Percentiles rank a stretch among this genome's conserved stretches.
phyloP scores from a whole-genome alignment of 1,139 yeast genomes.

The Yamadazyma sp. region DNA sequence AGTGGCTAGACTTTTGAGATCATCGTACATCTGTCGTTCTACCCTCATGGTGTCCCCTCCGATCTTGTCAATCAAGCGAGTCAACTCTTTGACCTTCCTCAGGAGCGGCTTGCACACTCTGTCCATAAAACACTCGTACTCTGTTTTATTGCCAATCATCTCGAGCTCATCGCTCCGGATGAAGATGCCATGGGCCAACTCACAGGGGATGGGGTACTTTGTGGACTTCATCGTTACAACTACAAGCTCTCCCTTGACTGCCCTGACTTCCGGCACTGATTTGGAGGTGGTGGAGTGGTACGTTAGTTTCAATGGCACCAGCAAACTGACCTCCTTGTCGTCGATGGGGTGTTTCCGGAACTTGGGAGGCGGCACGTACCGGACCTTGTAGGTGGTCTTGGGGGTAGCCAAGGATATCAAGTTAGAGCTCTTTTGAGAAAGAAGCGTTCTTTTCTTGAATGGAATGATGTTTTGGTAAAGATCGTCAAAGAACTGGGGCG shows the following conservation, averaged over 20 bases:
- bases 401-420: constrained; percentile 39
- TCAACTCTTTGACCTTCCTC: constrained; percentile 27
- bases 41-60: constrained; percentile 38
- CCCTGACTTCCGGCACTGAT: constrained; percentile 29
- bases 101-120: constrained; percentile 33
- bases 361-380: constrained; percentile 36
- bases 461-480: constrained; percentile 35
- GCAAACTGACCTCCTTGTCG: constrained; percentile 21
- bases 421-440: constrained; percentile 31
- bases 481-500: constrained; percentile 18
- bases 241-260: constrained; percentile 34
- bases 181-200: constrained; percentile 43
- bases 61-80: constrained; percentile 29
- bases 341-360: constrained; percentile 18
- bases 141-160: constrained; percentile 22
- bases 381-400: constrained; percentile 26
- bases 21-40: constrained; percentile 37
- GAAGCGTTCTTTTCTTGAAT: constrained; percentile 35
- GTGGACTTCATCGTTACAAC: constrained; percentile 37
- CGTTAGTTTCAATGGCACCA: constrained; percentile 37
- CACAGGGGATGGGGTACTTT: constrained; percentile 40
- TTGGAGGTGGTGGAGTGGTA: constrained; percentile 19
- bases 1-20: constrained; percentile 37
- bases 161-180: constrained; percentile 26
- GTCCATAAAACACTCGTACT: constrained; percentile 30